Evolutionary conservation across 768 basidiomycete species (phyloP).

Genomic region (Amanita jacksonii): DNA sequence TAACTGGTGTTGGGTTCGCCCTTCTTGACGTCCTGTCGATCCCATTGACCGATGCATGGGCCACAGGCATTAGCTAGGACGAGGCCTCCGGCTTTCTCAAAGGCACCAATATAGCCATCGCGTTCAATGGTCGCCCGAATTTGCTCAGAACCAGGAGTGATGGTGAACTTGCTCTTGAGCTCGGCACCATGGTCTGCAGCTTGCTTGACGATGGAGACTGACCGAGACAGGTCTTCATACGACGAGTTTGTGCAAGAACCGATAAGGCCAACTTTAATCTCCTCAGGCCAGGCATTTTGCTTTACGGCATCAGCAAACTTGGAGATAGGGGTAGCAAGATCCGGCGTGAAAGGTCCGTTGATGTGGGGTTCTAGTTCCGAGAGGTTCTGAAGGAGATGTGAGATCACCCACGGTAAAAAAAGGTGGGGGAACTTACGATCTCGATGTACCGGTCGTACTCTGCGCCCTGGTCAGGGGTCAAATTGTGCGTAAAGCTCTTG

Average conservation of each 20-base stretch:
- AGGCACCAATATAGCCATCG: slow-evolving; percentile 84
- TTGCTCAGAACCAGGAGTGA: slow-evolving; percentile 98
- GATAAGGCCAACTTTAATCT: slow-evolving; percentile 95
- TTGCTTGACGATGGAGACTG: slow-evolving; percentile 87
- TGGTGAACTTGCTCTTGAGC: slow-evolving; percentile 91
- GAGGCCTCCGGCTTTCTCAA: slow-evolving; percentile 83
- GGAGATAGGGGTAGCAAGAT: slow-evolving; percentile 96
- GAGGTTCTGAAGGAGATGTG: slow-evolving; percentile 52
- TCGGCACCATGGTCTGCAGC: slow-evolving; percentile 81
- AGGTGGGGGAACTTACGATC: slow-evolving; percentile 49
- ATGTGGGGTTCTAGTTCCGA: slow-evolving; percentile 98
- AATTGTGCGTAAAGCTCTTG: slow-evolving; percentile 80
- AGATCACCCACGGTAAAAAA: slow-evolving; percentile 3
- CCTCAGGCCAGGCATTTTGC: slow-evolving; percentile 94
- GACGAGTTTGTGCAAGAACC: slow-evolving; percentile 99
- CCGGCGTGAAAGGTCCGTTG: slow-evolving; percentile 99
- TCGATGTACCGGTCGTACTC: slow-evolving; percentile 94
- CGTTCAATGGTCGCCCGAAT: slow-evolving; percentile 96
- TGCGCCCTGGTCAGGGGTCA: slow-evolving; percentile 76
- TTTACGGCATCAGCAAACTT: slow-evolving; percentile 88
- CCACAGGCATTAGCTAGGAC: slow-evolving; percentile 99
- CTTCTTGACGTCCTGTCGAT: slow-evolving; percentile 93
- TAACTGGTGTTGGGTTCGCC: slow-evolving; percentile 94
- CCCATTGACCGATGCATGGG: slow-evolving; percentile 99
- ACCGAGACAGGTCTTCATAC: slow-evolving; percentile 99